Conservation (phyloP, 768 basidiomycete genomes). For the Pholiota molesta region DNA sequence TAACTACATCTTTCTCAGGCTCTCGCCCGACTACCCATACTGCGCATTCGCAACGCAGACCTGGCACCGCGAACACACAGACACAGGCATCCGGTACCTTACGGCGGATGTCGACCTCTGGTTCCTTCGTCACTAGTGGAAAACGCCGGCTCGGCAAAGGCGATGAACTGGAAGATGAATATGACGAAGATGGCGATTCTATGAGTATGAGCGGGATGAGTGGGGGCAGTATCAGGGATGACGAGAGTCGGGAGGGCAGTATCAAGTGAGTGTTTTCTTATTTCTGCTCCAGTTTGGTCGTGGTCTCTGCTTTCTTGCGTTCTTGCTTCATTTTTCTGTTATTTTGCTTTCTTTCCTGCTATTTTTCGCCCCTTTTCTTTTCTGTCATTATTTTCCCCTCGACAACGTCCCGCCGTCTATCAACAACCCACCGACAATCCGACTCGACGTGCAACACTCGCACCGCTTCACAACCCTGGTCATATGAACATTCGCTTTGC, state of each 20-base stretch:
- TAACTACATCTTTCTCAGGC: background rate
- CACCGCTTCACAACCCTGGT: background rate
- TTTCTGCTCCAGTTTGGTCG: conserved; percentile 14
- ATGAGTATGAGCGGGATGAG: conserved; percentile 2
- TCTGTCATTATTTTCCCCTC: background rate
- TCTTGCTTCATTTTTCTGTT: conserved; percentile 16
- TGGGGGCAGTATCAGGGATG: background rate
- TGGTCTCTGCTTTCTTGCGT: conserved; percentile 4
- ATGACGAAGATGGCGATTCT: conserved; percentile 14
- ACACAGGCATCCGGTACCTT: background rate
- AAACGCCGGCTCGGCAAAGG: background rate
- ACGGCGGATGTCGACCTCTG: background rate
- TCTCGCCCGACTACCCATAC: conserved; percentile 1
- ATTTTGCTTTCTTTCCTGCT: background rate
- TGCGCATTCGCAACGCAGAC: background rate
- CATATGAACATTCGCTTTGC: background rate
- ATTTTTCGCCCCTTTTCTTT: background rate
- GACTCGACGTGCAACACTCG: background rate
- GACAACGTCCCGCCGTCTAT: background rate
- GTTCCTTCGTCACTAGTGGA: background rate
- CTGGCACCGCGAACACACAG: background rate
- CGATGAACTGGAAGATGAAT: background rate
- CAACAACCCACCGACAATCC: background rate
- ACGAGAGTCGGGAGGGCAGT: conserved; percentile 21
- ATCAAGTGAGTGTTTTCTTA: conserved; percentile 24